phyloP scores from a whole-genome alignment of 345 rosid species.

The Moringa oleifera region DNA sequence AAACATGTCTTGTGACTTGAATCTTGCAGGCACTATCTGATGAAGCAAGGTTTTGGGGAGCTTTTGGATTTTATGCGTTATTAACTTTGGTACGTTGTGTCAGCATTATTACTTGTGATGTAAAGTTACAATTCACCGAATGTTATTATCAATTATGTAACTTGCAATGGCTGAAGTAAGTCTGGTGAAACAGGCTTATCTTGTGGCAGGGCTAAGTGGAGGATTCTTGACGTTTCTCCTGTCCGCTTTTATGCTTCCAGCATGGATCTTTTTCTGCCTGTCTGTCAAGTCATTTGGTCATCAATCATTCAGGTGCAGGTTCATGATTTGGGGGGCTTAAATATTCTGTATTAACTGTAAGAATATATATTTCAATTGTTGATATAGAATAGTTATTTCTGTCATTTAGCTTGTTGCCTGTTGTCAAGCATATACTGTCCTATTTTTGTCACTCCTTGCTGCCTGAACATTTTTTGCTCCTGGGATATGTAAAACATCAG shows the following conservation, averaged over 20 bases:
- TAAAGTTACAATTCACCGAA: neutral
- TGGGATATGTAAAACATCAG: too few species aligned
- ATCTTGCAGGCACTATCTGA: conserved; percentile 57
- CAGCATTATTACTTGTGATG: neutral
- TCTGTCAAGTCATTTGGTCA: conserved; percentile 42
- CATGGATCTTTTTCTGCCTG: conserved; percentile 65
- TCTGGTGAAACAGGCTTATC: conserved; percentile 62
- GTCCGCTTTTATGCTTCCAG: conserved; percentile 65
- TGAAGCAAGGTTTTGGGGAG: conserved; percentile 98
- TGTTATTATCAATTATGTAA: neutral
- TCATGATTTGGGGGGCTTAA: neutral
- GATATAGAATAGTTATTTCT: neutral
- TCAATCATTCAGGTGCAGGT: conserved; percentile 49
- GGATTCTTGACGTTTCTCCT: conserved; percentile 71
- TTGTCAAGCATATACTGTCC: too few species aligned
- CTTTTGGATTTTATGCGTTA: conserved; percentile 74
- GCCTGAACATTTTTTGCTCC: too few species aligned
- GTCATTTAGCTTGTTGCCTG: neutral
- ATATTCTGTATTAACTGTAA: neutral
- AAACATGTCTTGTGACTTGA: conserved; percentile 15
- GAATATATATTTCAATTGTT: neutral
- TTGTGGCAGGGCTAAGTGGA: conserved; percentile 74
- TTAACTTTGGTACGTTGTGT: conserved; percentile 57
- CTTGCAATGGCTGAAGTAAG: conserved; percentile 23
- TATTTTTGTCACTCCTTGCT: too few species aligned